These are phyloP conservation scores for Cladophialophora bantiana DNA, from an alignment of 2,329 filamentous ascomycete genomes.

Conservation along the genomic window DNA sequence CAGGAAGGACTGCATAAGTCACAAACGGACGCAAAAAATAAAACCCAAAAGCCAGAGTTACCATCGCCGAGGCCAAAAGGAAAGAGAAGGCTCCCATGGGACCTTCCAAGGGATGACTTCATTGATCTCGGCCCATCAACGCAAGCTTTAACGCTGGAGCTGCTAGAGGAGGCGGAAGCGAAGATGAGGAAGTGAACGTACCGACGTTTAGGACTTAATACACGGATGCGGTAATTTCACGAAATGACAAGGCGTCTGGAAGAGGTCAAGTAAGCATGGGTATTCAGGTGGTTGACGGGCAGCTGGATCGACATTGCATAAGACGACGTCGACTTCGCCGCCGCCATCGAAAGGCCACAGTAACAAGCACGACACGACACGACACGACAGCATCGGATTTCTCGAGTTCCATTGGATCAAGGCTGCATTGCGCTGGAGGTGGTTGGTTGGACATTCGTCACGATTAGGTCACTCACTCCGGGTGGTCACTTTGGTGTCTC, in stretches of 20 bases:
- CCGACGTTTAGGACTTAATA: neutral
- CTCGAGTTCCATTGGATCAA: neutral
- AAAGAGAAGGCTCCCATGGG: constrained; percentile 19
- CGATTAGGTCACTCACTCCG: neutral
- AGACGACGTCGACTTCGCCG: neutral
- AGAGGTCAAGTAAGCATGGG: neutral
- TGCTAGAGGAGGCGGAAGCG: constrained; percentile 31
- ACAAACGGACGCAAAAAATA: neutral
- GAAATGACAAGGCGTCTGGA: neutral
- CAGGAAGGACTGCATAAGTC: neutral
- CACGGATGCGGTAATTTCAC: constrained; percentile 1
- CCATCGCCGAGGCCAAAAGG: neutral
- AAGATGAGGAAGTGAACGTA: neutral
- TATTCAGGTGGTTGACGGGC: neutral
- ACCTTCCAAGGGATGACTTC: constrained; percentile 27
- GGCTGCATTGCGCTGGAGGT: neutral
- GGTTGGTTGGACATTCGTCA: neutral
- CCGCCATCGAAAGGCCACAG: neutral
- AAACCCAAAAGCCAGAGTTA: neutral
- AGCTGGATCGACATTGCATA: neutral
- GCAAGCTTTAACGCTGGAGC: constrained; percentile 32
- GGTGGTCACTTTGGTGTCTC: neutral
- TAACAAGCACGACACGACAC: neutral
- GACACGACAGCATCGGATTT: neutral
- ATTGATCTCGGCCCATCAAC: constrained; percentile 31